Evolutionary conservation across 1,284 basidiomycete species (phyloP).

Genomic region (Austroboletus sp.): DNA sequence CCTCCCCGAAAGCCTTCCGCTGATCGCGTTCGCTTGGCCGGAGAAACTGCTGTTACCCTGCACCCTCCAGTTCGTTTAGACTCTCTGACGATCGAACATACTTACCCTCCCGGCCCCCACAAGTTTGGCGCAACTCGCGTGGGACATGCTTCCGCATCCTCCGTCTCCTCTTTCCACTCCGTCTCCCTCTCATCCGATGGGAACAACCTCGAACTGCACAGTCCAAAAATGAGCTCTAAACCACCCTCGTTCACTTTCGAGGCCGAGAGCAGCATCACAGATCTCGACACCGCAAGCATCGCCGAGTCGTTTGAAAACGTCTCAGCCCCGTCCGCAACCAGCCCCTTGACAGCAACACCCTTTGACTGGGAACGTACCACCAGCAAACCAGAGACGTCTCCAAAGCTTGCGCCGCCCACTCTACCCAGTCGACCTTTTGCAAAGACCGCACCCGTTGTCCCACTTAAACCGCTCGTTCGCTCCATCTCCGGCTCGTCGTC

Average conservation of each 20-base stretch:
- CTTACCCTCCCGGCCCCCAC: constrained; percentile 45
- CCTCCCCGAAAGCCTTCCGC: constrained; percentile 61
- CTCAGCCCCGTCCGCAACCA: constrained; percentile 41
- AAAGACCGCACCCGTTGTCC: constrained; percentile 21
- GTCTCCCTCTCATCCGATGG: constrained; percentile 70
- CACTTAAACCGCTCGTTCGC: constrained; percentile 29
- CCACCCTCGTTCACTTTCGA: constrained; percentile 45
- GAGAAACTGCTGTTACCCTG: constrained; percentile 15
- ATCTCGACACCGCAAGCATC: constrained; percentile 52
- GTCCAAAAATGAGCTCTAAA: constrained; percentile 15
- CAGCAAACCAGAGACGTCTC: constrained; percentile 16
- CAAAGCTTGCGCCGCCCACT: constrained; percentile 44
- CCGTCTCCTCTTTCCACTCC: constrained; percentile 73
- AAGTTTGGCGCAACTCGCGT: constrained; percentile 30
- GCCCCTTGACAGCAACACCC: constrained; percentile 37
- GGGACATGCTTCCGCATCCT: constrained; percentile 57
- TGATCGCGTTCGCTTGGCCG: constrained; percentile 23
- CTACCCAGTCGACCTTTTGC: constrained; percentile 47
- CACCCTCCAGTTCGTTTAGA: constrained; percentile 37
- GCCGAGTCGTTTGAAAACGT: constrained; percentile 68
- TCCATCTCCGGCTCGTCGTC: constrained; percentile 30
- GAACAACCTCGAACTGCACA: constrained; percentile 36
- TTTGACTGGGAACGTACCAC: constrained; percentile 44
- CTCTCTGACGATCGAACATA: constrained; percentile 48
- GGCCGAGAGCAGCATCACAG: constrained; percentile 30